phyloP scores from a whole-genome alignment of 768 basidiomycete species.

The Termitomyces sp. region DNA sequence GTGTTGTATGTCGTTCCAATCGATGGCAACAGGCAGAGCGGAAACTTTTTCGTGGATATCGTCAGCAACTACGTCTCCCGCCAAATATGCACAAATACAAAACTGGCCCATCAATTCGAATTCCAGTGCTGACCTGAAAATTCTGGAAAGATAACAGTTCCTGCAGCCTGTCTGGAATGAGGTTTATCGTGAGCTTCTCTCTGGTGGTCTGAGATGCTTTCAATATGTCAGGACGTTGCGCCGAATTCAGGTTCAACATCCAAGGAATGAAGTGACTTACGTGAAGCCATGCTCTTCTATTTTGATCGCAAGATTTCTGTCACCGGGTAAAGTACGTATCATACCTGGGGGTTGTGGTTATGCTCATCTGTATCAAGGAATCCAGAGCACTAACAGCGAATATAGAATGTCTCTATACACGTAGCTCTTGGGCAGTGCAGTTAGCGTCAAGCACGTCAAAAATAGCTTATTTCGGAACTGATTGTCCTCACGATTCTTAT shows the following conservation, averaged over 20 bases:
- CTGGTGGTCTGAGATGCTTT: not conserved
- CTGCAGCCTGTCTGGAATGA: not conserved
- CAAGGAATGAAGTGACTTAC: not conserved
- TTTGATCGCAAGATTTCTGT: not conserved
- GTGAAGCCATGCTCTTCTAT: not conserved
- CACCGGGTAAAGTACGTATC: not conserved
- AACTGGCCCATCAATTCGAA: not conserved
- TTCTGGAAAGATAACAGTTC: not conserved
- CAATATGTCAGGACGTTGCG: not conserved
- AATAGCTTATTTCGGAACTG: not conserved
- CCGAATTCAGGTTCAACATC: not conserved
- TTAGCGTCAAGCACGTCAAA: not conserved
- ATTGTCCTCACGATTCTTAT: not conserved
- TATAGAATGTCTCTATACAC: not conserved
- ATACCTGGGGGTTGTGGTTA: not conserved
- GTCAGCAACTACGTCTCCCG: not conserved
- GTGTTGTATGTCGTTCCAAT: not conserved
- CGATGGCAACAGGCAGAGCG: slow-evolving; percentile 2
- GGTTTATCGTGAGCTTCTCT: not conserved
- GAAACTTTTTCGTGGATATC: slow-evolving; percentile 1
- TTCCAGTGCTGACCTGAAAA: too few relatives aligned
- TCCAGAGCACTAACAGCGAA: not conserved
- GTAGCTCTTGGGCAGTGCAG: not conserved
- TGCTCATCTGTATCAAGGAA: not conserved
- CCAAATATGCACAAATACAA: slow-evolving; percentile 4